Evolutionary conservation across 352 stramenopile species (phyloP), one percentile per base, ranked within the genome.

Genomic region (Hyaloperonospora arabidopsidis): DNA sequence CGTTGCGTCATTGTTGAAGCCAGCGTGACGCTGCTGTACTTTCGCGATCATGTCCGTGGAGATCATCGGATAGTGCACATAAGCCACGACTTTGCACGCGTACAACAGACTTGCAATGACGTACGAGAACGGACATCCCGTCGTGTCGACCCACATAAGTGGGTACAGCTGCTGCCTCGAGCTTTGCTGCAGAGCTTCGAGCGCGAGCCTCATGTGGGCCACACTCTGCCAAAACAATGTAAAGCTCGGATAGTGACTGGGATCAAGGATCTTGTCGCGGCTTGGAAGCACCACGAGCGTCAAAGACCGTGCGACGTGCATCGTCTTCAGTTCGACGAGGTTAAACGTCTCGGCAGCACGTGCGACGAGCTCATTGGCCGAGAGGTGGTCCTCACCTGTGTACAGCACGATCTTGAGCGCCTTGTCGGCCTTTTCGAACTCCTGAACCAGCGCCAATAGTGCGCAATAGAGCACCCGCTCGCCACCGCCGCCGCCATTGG

Each of bases 21-120:
- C 79, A 4, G 89, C 68, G 34, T 84, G 65, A 34, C 89, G 87
- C 51, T 97, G 76, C 58, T 86, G 87, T 5, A 99, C 95, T 34
- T 94, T 79, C 32, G 66, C 57, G 32, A 99, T 89, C 97, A 99
- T 99, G 62, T 99, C 96, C 29, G 89, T 97, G 45, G 88, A 98
- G 62, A 99, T 98, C 53, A 97, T 99, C 7, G 97, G 97, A 79
- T 99, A 99, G 79, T 99, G 97, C 22, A 98, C 94, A 81, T 99
- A 99, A 43, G 94, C 82, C 2, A 89, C 77, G 29, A 99, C 83
- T 1, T 59, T 82, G 48, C 81, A 96, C 1, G 85, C 81, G 47
- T 81, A 84, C 5, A 97, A 59, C 4, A 91, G 41, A 55, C 76
- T 87, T 0, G 95, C 95, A 2, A 98, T 69, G 3, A 97, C 67